Base-by-base conservation (phyloP, 2,329 filamentous ascomycete genomes). In the Magnaporthiopsis rhizophila region DNA sequence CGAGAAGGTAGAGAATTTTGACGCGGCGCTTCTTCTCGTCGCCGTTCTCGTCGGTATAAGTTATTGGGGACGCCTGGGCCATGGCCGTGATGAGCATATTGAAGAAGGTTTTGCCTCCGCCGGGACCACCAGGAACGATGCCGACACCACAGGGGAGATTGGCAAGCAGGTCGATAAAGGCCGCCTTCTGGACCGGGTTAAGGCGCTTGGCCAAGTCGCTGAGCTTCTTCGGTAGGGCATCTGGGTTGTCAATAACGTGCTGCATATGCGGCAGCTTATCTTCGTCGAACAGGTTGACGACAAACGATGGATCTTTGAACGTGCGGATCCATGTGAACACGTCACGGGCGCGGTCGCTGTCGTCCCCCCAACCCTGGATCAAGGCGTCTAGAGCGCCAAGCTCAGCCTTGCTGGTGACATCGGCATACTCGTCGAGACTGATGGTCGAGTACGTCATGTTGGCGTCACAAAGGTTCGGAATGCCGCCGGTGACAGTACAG, bases 101-200 rank as follows among this genome's bases (percentile, higher is more conserved):
- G 77, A 78, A 80, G 50, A 80, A 76, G 0, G 80, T 81, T 62
- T 82, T 82, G 0, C 80, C 80, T 0, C 79, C 75, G 0, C 80
- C 79, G 4, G 80, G 79, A 6, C 80, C 80, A 4, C 80, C 80
- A 8, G 79, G 79, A 0, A 81, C 70, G 61, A 82, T 75, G 34
- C 74, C 76, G 1, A 82, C 66, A 0, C 78, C 76, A n/a, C 76
- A 78, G 0, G 78, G 77, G 13, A 81, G 75, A 1, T 67, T 66
- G 1, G 66, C 65, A 0, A 81, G 70, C 0, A 80, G 70, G 0
- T 72, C 72, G 0, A 71, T 34, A 45, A 79, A 78, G 0, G 78
- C 78, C 0, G 67, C 63, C 1, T 66, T 67, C 38, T 81, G 79
- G n/a, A 80, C 74, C 0, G 65, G 38, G 28, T 80, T 76, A 61